Evolutionary conservation across 1,284 basidiomycete genomes (phyloP), one percentile per base, ranked within the genome.

Genomic region (Ustilago shanxiensis): DNA sequence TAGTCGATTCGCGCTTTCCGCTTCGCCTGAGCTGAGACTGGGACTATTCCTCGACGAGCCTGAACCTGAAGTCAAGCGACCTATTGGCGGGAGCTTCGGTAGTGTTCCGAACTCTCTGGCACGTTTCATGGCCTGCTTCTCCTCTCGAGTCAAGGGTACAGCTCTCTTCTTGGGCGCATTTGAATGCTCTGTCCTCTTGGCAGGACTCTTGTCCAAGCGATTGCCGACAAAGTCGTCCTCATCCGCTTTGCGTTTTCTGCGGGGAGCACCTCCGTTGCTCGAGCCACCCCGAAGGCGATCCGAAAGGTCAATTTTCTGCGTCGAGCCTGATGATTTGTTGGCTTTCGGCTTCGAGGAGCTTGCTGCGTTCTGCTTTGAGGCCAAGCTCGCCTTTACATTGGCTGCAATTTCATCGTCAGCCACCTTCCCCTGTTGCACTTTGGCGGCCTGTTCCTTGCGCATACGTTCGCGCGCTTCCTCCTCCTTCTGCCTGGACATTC

Each of bases 151-250:
- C 66, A 80, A 56, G 0, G 77, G 71, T 3, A 71, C 45, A 0
- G 75, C 39, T 29, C 67, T 71, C 29, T 49, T 52, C 33, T 64
- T 66, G 26, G 60, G 29, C 14, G 63, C 51, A 20, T 54, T 49
- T n/a, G 67, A 59, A 9, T 54, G 50, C 13, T 64, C 62, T 14
- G 62, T 10, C 37, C 56, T 64, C 13, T 33, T 52, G 9, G n/a
- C 49, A 41, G 20, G 37, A 14, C 54, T 39, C 45, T 57, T 66
- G 60, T 77, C 71, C n/a, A 66, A 33, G 13, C 71, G 66, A 45
- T 77, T 77, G 26, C 75, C 75, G 14, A 74, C 71, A 60, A 77
- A 77, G 47, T 77, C 71, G 28, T 77, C 75, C 20, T 77, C 58
- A 14, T 77, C 71, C 14, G 37, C 57, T 60, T 71, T 77, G 31